Percentiles rank a stretch among this genome's conserved stretches.
Evolutionary conservation across 495 filamentous ascomycete genomes (phyloP).

Genomic region (Saxispiralis lemnorum): DNA sequence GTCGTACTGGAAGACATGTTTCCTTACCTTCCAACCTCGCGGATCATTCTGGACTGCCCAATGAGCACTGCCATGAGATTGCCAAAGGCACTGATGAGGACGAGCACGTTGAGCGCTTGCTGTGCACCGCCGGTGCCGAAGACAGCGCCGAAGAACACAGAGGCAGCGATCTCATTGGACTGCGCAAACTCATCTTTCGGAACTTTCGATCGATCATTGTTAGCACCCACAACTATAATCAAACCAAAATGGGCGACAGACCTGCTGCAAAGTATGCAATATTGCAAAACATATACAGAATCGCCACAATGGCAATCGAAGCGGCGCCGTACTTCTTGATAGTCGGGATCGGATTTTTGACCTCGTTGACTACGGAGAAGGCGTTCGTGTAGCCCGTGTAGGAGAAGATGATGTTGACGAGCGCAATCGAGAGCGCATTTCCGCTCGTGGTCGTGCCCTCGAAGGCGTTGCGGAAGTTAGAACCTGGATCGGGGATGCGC

Average conservation of each 20-base stretch:
- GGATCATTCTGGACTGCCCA: slow-evolving; percentile 38
- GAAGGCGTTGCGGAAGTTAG: slow-evolving; percentile 43
- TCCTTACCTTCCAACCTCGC: slow-evolving; percentile 37
- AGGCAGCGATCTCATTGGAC: slow-evolving; percentile 37
- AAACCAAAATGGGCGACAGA: no score
- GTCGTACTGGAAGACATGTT: background rate
- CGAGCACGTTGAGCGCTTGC: slow-evolving; percentile 27
- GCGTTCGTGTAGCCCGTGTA: slow-evolving; percentile 46
- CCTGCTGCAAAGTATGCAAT: slow-evolving; percentile 41
- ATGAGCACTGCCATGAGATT: slow-evolving; percentile 45
- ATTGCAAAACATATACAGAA: slow-evolving; percentile 44
- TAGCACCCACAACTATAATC: no score
- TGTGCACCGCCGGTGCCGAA: slow-evolving; percentile 36
- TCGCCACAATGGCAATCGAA: slow-evolving; percentile 32
- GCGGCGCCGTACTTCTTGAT: slow-evolving; percentile 33
- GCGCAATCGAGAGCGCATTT: slow-evolving; percentile 36
- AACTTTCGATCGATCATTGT: slow-evolving; percentile 16
- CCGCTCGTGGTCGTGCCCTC: slow-evolving; percentile 28
- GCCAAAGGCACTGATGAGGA: slow-evolving; percentile 44
- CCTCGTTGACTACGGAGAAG: slow-evolving; percentile 49
- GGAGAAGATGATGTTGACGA: slow-evolving; percentile 46
- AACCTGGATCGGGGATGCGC: slow-evolving; percentile 34
- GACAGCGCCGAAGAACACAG: slow-evolving; percentile 41
- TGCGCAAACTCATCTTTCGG: slow-evolving; percentile 34
- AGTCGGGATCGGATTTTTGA: slow-evolving; percentile 44